Base-by-base conservation (phyloP, 2,329 filamentous ascomycete species). In the Davidsoniella eucalypti region DNA sequence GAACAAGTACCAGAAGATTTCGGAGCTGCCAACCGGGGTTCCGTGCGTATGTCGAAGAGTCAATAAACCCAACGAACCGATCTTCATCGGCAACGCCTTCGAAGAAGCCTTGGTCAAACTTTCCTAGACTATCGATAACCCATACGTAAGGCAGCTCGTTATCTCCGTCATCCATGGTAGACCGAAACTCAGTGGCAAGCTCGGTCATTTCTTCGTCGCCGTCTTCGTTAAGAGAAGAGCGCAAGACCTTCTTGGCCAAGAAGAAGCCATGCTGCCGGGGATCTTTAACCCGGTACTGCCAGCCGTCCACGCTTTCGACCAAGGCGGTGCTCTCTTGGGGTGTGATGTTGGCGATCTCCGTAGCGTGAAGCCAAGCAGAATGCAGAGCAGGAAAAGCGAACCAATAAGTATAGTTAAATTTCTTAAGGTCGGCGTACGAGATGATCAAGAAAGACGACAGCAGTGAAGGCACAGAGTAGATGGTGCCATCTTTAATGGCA, bases 321-420 rank as follows among this genome's bases (percentile, higher is more conserved):
- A 98, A 72, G 5, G 78, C 73, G 2, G 80, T 81, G 52, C 82
- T 90, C 64, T 96, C 90, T 54, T 75, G 69, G 2, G 73, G 61
- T 2, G 71, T 76, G 44, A 96, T 66, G 44, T 64, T 71, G 49
- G 69, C 65, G 44, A 76, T 67, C 7, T 69, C 69, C 2, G 69
- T 73, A 2, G 71, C 64, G 47, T 80, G 69, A 57, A 76, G 81
- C 92, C 92, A 98, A 25, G 74, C 70, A 3, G 90, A 94, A 62
- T 94, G 88, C 42, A 98, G 72, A 14, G 90, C 87, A 1, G 92
- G 92, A 60, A 94, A 98, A 4, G 84, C 90, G 64, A 96, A 96
- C 80, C 93, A 94, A 66, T 96, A 96, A n/a, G 83, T 87, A 62
- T 96, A 95, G 55, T 82, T 86, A 68, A 96, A 96, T 61, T 93